Percentiles rank a stretch among this genome's conserved stretches.
These are phyloP conservation scores for Paraconiothyrium brasiliense DNA, from an alignment of 2,329 filamentous ascomycete species.

Conservation along the genomic window DNA sequence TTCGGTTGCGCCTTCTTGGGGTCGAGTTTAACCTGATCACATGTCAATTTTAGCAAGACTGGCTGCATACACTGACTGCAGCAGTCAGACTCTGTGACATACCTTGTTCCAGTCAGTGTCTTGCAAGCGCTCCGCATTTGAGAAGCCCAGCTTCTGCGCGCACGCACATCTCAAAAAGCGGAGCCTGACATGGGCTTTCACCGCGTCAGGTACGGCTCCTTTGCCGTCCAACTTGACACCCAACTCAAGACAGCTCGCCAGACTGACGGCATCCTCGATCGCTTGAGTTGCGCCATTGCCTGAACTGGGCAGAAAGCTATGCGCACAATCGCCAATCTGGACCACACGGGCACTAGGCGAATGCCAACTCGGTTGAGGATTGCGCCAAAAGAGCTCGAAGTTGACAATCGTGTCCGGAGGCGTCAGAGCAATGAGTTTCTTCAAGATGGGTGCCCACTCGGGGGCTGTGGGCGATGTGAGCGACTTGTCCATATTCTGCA, in stretches of 20 bases:
- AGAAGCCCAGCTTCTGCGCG: constrained; percentile 23
- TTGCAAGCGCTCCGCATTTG: constrained; percentile 17
- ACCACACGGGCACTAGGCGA: constrained; percentile 56
- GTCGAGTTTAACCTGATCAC: constrained; percentile 12
- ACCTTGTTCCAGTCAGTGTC: constrained; percentile 14
- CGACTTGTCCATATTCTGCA: constrained; percentile 14
- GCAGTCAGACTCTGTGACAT: neutral
- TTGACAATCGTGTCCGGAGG: constrained; percentile 46
- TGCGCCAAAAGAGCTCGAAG: constrained; percentile 62
- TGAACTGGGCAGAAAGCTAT: constrained; percentile 61
- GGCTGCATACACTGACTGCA: neutral
- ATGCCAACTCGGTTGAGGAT: constrained; percentile 60
- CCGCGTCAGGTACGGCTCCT: constrained; percentile 21
- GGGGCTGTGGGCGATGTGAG: constrained; percentile 11
- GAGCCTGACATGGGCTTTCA: constrained; percentile 31
- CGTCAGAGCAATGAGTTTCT: constrained; percentile 17
- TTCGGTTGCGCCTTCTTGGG: constrained; percentile 16
- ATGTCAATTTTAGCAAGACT: neutral
- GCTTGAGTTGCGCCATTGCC: constrained; percentile 62
- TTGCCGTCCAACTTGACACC: constrained; percentile 7
- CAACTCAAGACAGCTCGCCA: constrained; percentile 23
- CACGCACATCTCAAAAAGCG: constrained; percentile 22
- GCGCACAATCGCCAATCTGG: constrained; percentile 61
- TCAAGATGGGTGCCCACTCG: constrained; percentile 11
- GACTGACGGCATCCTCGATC: constrained; percentile 54